Evolutionary conservation across 306 rosid species (phyloP).

Genomic region (Potentilla sterilis): DNA sequence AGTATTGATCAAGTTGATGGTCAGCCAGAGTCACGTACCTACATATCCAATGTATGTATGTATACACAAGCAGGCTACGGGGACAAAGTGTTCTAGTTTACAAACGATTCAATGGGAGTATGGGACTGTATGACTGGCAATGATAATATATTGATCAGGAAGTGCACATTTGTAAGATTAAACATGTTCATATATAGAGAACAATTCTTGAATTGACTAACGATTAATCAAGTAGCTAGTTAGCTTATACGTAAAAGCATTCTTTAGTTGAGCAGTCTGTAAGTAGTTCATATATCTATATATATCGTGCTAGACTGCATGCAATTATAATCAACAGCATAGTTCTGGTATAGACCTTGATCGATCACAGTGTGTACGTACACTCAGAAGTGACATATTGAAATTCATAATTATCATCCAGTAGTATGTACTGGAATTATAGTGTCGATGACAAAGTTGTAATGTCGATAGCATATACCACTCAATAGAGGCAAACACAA

Average conservation of each 20-base stretch:
- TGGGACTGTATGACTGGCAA: not conserved
- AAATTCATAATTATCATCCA: not conserved
- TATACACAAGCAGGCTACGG: not conserved
- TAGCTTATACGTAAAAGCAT: not conserved
- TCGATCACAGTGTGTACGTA: not conserved
- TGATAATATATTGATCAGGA: not conserved
- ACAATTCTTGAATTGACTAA: no score
- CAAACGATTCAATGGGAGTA: not conserved
- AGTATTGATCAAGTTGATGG: not conserved
- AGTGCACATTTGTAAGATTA: not conserved
- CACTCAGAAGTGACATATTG: not conserved
- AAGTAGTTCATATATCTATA: not conserved
- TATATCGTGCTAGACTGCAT: not conserved
- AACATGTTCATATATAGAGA: not conserved
- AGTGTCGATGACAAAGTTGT: not conserved
- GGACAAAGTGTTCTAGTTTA: not conserved
- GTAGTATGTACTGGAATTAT: not conserved
- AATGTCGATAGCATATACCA: not conserved
- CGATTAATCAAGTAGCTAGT: not conserved
- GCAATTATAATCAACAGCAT: not conserved
- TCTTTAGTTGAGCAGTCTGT: not conserved
- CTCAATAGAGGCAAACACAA: not conserved
- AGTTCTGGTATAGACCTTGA: not conserved
- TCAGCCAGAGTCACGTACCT: no score
- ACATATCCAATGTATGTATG: not conserved